Conservation (phyloP, 768 basidiomycete species). For the Serendipita sp. region DNA sequence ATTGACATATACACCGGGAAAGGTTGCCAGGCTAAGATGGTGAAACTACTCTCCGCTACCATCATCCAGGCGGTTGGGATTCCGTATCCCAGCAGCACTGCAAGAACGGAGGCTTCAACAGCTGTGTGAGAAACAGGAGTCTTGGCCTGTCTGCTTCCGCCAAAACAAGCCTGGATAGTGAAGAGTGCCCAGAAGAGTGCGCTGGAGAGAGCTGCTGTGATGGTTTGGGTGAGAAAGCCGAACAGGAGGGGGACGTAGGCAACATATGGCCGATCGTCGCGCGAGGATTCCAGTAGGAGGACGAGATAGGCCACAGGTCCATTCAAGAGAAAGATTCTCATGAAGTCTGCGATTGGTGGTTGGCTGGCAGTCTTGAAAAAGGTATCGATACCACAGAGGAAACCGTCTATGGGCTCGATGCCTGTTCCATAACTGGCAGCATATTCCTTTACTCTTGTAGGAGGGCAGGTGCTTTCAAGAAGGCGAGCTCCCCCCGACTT, state of each 20-base stretch:
- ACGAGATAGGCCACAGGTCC: neutral
- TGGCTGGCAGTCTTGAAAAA: neutral
- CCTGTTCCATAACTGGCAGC: neutral
- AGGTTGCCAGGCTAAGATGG: neutral
- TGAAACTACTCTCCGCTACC: neutral
- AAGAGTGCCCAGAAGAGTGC: neutral
- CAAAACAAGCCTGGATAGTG: neutral
- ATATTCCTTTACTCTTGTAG: slow-evolving; percentile 1
- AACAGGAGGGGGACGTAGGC: neutral
- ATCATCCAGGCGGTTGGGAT: neutral
- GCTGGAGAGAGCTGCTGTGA: neutral
- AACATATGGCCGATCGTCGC: neutral
- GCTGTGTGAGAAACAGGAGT: neutral
- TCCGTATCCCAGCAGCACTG: neutral
- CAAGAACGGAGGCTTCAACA: neutral
- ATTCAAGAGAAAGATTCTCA: neutral
- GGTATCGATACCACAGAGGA: neutral
- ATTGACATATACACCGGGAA: neutral
- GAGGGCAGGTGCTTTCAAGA: neutral
- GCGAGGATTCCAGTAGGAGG: neutral
- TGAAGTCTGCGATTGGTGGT: neutral
- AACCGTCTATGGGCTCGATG: neutral
- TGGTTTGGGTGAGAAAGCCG: neutral
- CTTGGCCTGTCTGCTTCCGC: neutral
- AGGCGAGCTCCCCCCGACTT: neutral